Conservation (phyloP, 129 eudicot species). For the Calendula officinalis region DNA sequence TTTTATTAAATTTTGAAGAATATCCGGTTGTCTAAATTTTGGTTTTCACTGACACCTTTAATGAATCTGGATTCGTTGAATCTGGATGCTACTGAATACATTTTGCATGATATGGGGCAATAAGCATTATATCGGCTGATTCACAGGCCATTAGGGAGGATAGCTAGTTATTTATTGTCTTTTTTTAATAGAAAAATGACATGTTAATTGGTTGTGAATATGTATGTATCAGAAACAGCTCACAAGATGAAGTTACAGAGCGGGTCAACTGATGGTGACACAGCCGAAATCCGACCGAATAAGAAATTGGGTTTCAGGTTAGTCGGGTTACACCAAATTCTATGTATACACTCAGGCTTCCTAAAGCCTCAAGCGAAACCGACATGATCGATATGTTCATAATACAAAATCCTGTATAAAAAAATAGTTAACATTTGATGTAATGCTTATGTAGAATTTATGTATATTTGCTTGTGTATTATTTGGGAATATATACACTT, state of each 20-base stretch:
- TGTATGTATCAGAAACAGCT: conserved; percentile 90
- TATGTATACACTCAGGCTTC: no score
- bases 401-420: no score
- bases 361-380: no score
- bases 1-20: background rate
- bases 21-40: background rate
- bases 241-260: conserved; percentile 88
- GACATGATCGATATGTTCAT: no score
- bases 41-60: conserved; percentile 76
- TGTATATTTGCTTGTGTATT: no score
- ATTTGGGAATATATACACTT: no score
- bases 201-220: conserved; percentile 19
- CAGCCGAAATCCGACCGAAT: conserved; percentile 46
- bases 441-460: no score
- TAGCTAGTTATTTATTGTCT: background rate
- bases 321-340: no score
- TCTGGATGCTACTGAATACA: conserved; percentile 96
- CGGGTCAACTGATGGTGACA: conserved; percentile 52
- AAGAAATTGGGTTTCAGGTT: no score
- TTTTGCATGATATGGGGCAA: conserved; percentile 99
- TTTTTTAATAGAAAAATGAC: background rate
- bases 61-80: conserved; percentile 88
- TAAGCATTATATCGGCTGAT: conserved; percentile 95
- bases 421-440: no score
- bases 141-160: conserved; percentile 99